These are phyloP conservation scores for Potentilla sterilis DNA, from an alignment of 306 rosid species.

Conservation along the genomic window DNA sequence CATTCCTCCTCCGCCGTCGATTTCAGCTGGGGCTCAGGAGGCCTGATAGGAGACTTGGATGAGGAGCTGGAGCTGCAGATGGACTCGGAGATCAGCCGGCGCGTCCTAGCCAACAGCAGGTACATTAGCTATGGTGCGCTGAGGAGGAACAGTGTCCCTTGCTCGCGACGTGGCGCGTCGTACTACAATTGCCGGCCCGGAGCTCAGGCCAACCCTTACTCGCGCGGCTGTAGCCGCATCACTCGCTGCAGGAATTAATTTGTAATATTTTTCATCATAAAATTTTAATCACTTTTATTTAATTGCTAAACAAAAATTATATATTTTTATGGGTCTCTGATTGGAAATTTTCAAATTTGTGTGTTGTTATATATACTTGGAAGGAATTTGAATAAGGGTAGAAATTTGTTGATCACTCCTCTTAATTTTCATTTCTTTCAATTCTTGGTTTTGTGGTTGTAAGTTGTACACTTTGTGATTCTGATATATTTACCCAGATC, in stretches of 20 bases:
- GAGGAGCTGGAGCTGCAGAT: slow-evolving; percentile 60
- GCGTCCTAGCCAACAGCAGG: slow-evolving; percentile 57
- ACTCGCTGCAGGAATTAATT: slow-evolving; percentile 78
- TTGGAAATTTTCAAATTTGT: background rate
- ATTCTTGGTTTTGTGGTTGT: background rate
- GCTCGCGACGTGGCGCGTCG: slow-evolving; percentile 92
- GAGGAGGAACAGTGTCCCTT: slow-evolving; percentile 85
- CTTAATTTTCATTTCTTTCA: background rate
- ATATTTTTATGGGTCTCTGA: background rate
- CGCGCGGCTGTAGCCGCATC: slow-evolving; percentile 77
- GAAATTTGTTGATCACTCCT: background rate
- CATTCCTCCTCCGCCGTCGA: slow-evolving; percentile 52
- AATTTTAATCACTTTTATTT: background rate
- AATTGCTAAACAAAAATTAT: background rate
- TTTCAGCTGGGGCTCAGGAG: slow-evolving; percentile 50
- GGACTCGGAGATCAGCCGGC: slow-evolving; percentile 86
- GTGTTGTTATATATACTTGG: slow-evolving; percentile 14
- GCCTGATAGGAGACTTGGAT: slow-evolving; percentile 40
- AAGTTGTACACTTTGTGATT: background rate
- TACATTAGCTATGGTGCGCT: slow-evolving; percentile 97
- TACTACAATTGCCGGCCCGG: slow-evolving; percentile 91
- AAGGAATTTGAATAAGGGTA: slow-evolving; percentile 14
- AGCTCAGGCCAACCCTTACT: slow-evolving; percentile 89
- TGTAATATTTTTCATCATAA: background rate
- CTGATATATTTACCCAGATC: background rate